Conservation (phyloP, 106 monocot genomes). For the Phalaenopsis equestris region DNA sequence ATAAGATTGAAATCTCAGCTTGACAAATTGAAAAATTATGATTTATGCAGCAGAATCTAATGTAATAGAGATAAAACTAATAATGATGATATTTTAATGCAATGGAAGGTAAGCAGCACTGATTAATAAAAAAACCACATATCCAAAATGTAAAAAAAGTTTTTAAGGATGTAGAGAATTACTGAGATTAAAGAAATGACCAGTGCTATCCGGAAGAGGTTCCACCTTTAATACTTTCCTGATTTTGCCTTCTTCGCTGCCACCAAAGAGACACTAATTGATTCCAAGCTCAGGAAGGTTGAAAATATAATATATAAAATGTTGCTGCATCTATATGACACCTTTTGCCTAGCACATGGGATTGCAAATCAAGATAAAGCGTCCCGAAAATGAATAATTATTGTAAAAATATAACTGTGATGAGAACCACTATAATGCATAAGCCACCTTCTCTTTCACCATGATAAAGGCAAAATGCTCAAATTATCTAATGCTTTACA, state of each 20-base stretch:
- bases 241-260: constrained; percentile 91
- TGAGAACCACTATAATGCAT: too few species aligned
- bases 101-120: too few species aligned
- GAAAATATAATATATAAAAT: not conserved
- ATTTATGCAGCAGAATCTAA: not conserved
- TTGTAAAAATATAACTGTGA: too few species aligned
- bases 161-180: constrained; percentile 15
- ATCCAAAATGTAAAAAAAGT: not conserved
- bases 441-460: too few species aligned
- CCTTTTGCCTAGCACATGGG: too few species aligned
- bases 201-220: constrained; percentile 91
- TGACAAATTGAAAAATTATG: too few species aligned
- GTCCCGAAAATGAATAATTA: too few species aligned
- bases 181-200: constrained; percentile 95
- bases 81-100: not conserved
- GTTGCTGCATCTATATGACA: not conserved
- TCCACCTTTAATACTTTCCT: constrained; percentile 82
- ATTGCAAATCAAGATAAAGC: too few species aligned
- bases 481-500: too few species aligned
- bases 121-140: not conserved
- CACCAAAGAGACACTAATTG: constrained; percentile 5
- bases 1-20: not conserved
- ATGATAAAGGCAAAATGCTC: too few species aligned
- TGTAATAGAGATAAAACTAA: not conserved
- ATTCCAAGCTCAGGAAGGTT: not conserved